A percentile compares a stretch with the other conserved stretches of the same genome.
phyloP scores from a whole-genome alignment of 148 eudicot genomes.

The Rhododendron mucronatum region DNA sequence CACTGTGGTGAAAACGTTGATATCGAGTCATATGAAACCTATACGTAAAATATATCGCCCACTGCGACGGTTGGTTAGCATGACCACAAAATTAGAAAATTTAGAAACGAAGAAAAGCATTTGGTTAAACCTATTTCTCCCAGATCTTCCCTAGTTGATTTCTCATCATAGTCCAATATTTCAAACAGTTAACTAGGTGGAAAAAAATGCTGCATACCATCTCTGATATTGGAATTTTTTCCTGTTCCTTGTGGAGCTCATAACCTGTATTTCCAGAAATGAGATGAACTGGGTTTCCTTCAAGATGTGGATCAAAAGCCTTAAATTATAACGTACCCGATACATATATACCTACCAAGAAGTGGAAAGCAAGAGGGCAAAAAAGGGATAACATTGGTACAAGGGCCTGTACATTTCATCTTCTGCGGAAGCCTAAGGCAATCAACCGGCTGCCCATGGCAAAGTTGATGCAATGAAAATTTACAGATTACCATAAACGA shows the following conservation, averaged over 20 bases:
- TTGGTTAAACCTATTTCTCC: background rate
- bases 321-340: background rate
- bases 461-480: conserved; percentile 26
- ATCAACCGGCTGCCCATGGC: background rate
- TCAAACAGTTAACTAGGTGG: background rate
- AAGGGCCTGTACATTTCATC: conserved; percentile 47
- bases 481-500: conserved; percentile 24
- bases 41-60: background rate
- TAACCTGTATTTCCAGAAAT: background rate
- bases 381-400: conserved; percentile 18
- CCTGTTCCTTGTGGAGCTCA: background rate
- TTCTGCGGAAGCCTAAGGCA: conserved; percentile 19
- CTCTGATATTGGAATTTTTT: background rate
- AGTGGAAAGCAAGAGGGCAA: conserved; percentile 1
- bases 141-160: background rate
- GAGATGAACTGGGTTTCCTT: background rate
- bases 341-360: background rate
- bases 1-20: background rate
- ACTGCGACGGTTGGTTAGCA: no score
- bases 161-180: background rate
- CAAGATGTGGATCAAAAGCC: background rate
- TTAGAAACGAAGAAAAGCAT: background rate
- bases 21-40: background rate
- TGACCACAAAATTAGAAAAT: no score
- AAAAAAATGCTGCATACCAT: background rate